Evolutionary conservation across 306 rosid species (phyloP).

Genomic region (Mucuna pruriens): DNA sequence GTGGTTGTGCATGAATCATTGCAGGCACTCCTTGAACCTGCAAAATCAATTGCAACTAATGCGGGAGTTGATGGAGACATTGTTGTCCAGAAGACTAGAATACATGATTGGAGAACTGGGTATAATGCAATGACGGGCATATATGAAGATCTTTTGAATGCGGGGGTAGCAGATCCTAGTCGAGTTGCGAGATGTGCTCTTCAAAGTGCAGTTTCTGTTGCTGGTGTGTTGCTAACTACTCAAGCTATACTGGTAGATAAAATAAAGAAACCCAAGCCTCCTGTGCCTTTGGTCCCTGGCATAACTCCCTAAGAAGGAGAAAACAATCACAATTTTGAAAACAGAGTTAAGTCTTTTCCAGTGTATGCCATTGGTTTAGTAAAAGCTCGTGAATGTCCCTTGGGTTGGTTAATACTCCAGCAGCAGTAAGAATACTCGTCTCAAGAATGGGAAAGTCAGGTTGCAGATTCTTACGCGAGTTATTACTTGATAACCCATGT

Average conservation of each 20-base stretch:
- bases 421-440: background rate
- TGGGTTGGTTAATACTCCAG: slow-evolving; percentile 19
- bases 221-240: slow-evolving; percentile 81
- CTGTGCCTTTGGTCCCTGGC: slow-evolving; percentile 74
- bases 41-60: slow-evolving; percentile 81
- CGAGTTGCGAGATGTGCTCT: slow-evolving; percentile 92
- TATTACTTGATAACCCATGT: slow-evolving; percentile 26
- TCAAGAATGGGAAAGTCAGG: slow-evolving; percentile 20
- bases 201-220: slow-evolving; percentile 84
- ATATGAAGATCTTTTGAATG: slow-evolving; percentile 87
- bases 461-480: slow-evolving; percentile 26
- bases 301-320: slow-evolving; percentile 56
- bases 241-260: slow-evolving; percentile 89
- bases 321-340: slow-evolving; percentile 27
- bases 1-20: slow-evolving; percentile 27
- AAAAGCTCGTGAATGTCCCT: slow-evolving; percentile 34
- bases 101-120: slow-evolving; percentile 74
- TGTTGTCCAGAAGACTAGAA: slow-evolving; percentile 80
- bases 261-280: slow-evolving; percentile 62
- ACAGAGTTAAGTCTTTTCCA: background rate
- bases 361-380: background rate
- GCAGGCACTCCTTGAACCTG: slow-evolving; percentile 93
- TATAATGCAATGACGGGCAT: slow-evolving; percentile 81
- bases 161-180: slow-evolving; percentile 90
- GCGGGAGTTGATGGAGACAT: slow-evolving; percentile 89